Evolutionary conservation across 768 basidiomycete genomes (phyloP).

Genomic region (Suillus paluster): DNA sequence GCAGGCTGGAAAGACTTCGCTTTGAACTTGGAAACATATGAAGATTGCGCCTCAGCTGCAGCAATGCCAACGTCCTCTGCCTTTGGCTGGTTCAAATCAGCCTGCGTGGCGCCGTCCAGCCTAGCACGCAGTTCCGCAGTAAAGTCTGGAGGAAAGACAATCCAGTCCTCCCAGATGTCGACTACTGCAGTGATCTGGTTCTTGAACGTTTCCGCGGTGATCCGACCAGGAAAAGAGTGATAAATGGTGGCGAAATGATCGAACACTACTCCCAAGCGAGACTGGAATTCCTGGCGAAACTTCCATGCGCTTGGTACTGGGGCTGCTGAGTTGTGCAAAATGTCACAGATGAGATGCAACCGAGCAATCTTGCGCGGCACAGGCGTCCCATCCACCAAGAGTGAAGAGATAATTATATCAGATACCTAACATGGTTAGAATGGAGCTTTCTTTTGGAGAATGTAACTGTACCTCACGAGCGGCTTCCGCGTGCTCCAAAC

Average conservation of each 20-base stretch:
- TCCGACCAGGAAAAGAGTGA: conserved; percentile 93
- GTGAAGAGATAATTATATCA: conserved; percentile 87
- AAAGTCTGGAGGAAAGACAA: conserved; percentile 90
- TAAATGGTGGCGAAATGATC: conserved; percentile 95
- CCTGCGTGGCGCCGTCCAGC: conserved; percentile 62
- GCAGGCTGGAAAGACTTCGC: conserved; percentile 79
- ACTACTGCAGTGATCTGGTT: conserved; percentile 87
- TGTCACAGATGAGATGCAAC: conserved; percentile 95
- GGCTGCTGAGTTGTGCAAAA: conserved; percentile 95
- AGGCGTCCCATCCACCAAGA: conserved; percentile 89
- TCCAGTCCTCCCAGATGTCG: conserved; percentile 99
- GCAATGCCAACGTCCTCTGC: conserved; percentile 24
- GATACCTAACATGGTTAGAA: conserved; percentile 60
- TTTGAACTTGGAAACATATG: conserved; percentile 70
- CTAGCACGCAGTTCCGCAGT: conserved; percentile 72
- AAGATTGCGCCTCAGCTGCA: conserved; percentile 31
- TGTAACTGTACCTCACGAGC: conserved; percentile 74
- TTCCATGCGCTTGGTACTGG: conserved; percentile 97
- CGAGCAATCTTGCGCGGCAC: conserved; percentile 98
- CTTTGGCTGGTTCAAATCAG: conserved; percentile 32
- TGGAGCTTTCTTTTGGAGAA: neutral
- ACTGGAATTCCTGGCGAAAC: conserved; percentile 93
- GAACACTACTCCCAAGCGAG: conserved; percentile 89
- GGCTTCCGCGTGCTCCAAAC: conserved; percentile 94
- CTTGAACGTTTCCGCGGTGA: conserved; percentile 96